Base-by-base conservation (phyloP, 2,329 filamentous ascomycete genomes). In the Colletotrichum sp. region DNA sequence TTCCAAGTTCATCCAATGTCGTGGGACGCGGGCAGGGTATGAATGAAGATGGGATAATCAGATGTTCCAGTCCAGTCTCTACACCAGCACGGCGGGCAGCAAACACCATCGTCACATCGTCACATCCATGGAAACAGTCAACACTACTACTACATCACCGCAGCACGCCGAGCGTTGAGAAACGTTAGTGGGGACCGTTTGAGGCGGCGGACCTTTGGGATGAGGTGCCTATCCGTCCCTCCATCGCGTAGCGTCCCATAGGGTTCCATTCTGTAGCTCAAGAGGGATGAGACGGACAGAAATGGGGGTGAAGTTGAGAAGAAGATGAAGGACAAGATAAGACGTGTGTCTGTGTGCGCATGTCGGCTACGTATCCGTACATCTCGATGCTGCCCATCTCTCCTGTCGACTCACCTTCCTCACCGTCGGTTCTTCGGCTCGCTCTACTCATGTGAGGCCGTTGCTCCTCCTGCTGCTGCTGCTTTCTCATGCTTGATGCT, bases 221-320 rank as follows among this genome's bases (percentile, higher is more conserved):
- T 28, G 48, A 68, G 57, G 63, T 39, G 36, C 55, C 73, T 75
- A 68, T 68, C 73, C 73, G 73, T 64, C 69, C 73, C 73, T 75
- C 73, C 73, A 75, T 75, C n/a, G 24, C 63, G 32, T 72, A 66
- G 59, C 64, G 71, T 61, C 63, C 59, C 21, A 8, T 16, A 32
- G 28, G 55, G 55, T 59, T 28, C 43, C 43, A 52, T 59, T 59
- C 55, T 59, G 59, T 61, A 61, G 32, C 61, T 8, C 32, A 43
- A 24, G n/a, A 48, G 13, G 52, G 34, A 39, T 18, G 36, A 39
- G 18, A n/a, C n/a, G 12, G 30, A 16, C 32, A 59, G 18, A 30
- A 34, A 52, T 52, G 43, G 43, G 43, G 43, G 43, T 52, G 43
- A 52, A 52, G 43, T 21, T 21, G 43, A 52, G 43, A 52, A 13